These are phyloP conservation scores for Quercus robur DNA, from an alignment of 306 rosid species.

Conservation along the genomic window DNA sequence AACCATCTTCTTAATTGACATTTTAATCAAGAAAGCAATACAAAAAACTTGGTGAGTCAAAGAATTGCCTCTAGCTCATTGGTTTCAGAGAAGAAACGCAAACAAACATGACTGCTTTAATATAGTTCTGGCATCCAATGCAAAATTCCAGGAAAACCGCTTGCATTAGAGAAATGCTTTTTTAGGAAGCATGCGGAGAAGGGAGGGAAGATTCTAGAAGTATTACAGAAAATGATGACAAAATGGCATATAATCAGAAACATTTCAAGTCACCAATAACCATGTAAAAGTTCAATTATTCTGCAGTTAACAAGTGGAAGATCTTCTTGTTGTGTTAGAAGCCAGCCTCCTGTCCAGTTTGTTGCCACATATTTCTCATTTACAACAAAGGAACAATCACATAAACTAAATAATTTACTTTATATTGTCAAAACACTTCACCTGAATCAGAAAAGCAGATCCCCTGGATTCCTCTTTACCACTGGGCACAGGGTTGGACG, in stretches of 20 bases:
- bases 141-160: background rate
- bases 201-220: background rate
- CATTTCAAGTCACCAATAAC: background rate
- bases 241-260: background rate
- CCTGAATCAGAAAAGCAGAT: constrained; percentile 82
- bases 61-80: background rate
- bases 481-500: constrained; percentile 32
- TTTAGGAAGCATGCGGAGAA: background rate
- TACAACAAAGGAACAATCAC: constrained; percentile 7
- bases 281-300: background rate
- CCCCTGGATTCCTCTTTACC: constrained; percentile 61
- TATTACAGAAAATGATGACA: background rate
- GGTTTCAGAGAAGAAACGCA: background rate
- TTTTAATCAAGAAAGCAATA: background rate
- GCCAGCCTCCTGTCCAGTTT: background rate
- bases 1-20: constrained; percentile 11
- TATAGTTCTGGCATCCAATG: background rate
- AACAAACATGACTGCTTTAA: background rate
- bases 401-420: background rate
- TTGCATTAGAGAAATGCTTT: background rate
- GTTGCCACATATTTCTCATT: background rate
- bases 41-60: background rate
- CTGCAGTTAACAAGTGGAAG: background rate
- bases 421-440: constrained; percentile 23
- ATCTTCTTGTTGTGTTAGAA: background rate